A percentile compares a stretch with the other conserved stretches of the same genome.
Evolutionary conservation across 176 grass and related monocot genomes (phyloP).

Genomic region (Tillandsia leiboldiana): DNA sequence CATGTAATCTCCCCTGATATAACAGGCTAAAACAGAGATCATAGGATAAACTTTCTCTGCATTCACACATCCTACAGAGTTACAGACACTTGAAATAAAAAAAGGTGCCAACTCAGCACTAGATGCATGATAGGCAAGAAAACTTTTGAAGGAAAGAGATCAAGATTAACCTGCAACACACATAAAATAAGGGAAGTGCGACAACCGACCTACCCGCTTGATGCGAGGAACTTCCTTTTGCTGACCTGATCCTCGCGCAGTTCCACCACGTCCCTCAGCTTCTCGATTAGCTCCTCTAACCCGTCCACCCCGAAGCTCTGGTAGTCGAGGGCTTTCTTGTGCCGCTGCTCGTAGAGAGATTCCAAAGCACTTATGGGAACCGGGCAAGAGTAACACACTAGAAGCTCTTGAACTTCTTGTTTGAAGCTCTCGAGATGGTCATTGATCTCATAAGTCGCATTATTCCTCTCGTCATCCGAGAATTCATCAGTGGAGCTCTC

Average conservation of each 20-base stretch:
- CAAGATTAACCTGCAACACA: neutral
- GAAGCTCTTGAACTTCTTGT: constrained; percentile 77
- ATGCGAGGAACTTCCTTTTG: constrained; percentile 54
- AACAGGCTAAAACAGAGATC: neutral
- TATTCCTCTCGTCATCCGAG: constrained; percentile 59
- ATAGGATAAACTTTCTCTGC: neutral
- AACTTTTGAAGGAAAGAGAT: neutral
- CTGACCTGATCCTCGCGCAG: constrained; percentile 32
- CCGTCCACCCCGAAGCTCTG: constrained; percentile 47
- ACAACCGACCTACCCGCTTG: constrained; percentile 16
- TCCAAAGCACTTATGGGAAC: constrained; percentile 46
- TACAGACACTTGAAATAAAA: neutral
- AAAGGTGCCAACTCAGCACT: neutral
- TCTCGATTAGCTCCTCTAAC: constrained; percentile 65
- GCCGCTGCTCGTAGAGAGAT: constrained; percentile 58
- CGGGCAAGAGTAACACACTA: constrained; percentile 73
- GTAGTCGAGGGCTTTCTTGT: constrained; percentile 73
- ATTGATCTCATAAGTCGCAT: constrained; percentile 36
- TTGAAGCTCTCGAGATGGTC: constrained; percentile 44
- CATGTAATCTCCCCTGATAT: neutral
- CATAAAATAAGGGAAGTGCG: neutral
- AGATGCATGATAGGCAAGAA: neutral
- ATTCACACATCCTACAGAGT: neutral
- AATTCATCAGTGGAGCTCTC: constrained; percentile 64
- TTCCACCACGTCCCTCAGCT: constrained; percentile 60